Percentiles rank a stretch among this genome's conserved stretches.
These are phyloP conservation scores for Starmerella vitae DNA, from an alignment of 805 yeast genomes.

Conservation along the genomic window DNA sequence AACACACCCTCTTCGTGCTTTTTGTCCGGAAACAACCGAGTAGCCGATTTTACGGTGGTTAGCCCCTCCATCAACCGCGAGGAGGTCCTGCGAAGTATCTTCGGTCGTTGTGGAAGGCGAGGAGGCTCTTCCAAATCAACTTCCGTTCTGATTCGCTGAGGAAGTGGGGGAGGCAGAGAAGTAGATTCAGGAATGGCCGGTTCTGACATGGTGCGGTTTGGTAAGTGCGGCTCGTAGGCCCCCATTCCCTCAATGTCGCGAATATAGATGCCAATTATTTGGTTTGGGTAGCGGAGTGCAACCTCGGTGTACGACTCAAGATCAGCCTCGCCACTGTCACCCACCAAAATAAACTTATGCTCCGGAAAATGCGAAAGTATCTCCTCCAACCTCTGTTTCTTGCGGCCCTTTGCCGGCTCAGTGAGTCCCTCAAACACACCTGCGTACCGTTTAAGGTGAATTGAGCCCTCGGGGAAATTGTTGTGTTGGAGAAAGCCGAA, in stretches of 20 bases:
- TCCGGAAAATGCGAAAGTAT: constrained; percentile 61
- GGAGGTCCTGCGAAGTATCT: constrained; percentile 16
- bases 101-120: constrained; percentile 30
- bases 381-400: constrained; percentile 48
- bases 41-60: constrained; percentile 12
- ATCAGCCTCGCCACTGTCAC: constrained; percentile 94
- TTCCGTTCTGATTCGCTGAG: too few relatives aligned
- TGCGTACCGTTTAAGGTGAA: constrained; percentile 73
- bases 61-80: constrained; percentile 16
- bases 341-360: constrained; percentile 69
- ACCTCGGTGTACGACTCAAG: constrained; percentile 76
- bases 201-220: neutral
- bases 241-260: constrained; percentile 46
- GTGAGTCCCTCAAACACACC: constrained; percentile 72
- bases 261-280: constrained; percentile 62
- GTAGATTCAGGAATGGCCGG: neutral
- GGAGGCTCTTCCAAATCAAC: too few relatives aligned
- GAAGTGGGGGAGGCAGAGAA: too few relatives aligned
- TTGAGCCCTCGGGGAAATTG: constrained; percentile 62
- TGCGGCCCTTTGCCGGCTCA: constrained; percentile 78
- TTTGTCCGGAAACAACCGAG: constrained; percentile 8
- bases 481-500: constrained; percentile 41
- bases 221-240: neutral
- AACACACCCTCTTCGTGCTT: constrained; percentile 1
- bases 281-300: constrained; percentile 47